These are phyloP conservation scores for Tinospora cordifolia DNA, from an alignment of 164 flowering plant genomes.

Conservation along the genomic window DNA sequence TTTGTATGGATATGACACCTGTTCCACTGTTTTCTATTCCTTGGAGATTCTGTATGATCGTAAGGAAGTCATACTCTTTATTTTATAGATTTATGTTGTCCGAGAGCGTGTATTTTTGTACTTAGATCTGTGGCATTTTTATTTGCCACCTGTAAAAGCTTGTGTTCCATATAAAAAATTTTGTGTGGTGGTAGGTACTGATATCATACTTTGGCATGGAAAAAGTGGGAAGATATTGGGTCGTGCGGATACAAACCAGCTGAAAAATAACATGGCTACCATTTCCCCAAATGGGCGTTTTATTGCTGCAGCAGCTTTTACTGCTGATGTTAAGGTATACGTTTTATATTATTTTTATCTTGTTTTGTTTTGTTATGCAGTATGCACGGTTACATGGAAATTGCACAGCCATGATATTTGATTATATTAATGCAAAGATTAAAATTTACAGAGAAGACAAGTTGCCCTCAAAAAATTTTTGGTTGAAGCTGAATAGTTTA, in stretches of 20 bases:
- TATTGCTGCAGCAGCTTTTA: conserved; percentile 99
- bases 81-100: neutral
- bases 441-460: too few relatives aligned
- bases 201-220: conserved; percentile 88
- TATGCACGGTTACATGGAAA: too few relatives aligned
- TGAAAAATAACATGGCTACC: conserved; percentile 84
- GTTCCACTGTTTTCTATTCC: neutral
- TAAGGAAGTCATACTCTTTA: neutral
- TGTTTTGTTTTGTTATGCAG: too few relatives aligned
- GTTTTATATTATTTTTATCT: neutral
- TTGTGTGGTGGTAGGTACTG: conserved; percentile 60
- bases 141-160: neutral
- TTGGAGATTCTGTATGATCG: neutral
- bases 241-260: conserved; percentile 84
- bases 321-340: conserved; percentile 95
- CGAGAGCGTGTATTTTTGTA: neutral
- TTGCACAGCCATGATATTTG: neutral
- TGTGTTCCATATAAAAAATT: neutral
- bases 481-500: too few relatives aligned
- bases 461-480: too few relatives aligned
- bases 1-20: neutral
- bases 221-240: conserved; percentile 81
- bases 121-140: neutral
- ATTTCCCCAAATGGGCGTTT: conserved; percentile 96
- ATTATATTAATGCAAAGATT: too few relatives aligned